These are phyloP conservation scores for Euryodendron excelsum DNA, from an alignment of 148 eudicot genomes.

Conservation along the genomic window DNA sequence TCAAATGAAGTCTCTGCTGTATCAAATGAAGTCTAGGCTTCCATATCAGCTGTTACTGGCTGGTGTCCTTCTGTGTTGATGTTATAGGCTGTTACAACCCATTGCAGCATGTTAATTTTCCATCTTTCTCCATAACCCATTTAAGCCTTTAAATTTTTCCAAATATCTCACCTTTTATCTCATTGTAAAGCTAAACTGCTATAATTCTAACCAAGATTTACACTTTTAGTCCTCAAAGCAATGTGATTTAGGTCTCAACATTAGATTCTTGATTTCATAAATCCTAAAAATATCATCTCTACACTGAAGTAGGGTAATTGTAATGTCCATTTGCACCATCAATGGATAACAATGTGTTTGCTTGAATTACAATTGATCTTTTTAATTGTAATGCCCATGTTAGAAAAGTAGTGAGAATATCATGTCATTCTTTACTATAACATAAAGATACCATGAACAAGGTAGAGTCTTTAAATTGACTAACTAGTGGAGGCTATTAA, in stretches of 20 bases:
- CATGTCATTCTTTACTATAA: constrained; percentile 2
- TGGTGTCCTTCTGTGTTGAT: too few species aligned
- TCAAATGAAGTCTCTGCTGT: neutral
- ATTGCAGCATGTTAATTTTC: neutral
- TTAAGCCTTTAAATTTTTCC: too few species aligned
- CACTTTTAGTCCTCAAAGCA: neutral
- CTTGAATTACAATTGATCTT: neutral
- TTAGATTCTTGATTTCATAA: neutral
- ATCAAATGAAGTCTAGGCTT: neutral
- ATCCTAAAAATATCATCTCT: neutral
- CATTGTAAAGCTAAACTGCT: neutral
- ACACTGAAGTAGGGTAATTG: neutral
- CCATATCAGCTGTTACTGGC: too few species aligned
- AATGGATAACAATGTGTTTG: neutral
- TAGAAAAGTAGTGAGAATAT: neutral
- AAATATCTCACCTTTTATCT: too few species aligned
- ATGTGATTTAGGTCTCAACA: neutral
- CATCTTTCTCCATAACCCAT: neutral
- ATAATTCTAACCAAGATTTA: neutral
- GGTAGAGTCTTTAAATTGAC: neutral
- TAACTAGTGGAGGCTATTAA: neutral
- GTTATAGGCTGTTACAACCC: neutral
- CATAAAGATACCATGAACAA: neutral
- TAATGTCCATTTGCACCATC: neutral
- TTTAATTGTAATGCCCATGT: neutral